Conservation (phyloP, 495 filamentous ascomycete species). For the Podospora pseudoanserina region DNA sequence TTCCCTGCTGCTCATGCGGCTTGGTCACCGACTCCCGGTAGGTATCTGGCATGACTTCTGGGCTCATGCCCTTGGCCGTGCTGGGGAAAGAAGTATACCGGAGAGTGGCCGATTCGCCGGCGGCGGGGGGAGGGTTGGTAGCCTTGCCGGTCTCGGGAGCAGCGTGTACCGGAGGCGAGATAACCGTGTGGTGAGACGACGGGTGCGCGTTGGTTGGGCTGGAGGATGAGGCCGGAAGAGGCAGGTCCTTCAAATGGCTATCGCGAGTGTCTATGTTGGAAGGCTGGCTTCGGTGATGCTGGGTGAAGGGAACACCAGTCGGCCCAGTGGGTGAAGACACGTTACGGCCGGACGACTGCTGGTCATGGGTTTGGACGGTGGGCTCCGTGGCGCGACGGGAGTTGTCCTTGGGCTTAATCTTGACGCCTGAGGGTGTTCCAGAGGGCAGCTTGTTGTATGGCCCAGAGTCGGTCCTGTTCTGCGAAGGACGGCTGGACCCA, state of each 20-base stretch:
- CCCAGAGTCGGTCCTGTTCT: neutral
- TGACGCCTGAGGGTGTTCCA: constrained; percentile 30
- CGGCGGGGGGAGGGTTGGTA: neutral
- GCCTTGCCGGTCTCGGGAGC: constrained; percentile 4
- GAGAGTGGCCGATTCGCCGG: neutral
- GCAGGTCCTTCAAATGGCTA: constrained; percentile 6
- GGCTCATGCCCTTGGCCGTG: constrained; percentile 17
- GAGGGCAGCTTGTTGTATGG: constrained; percentile 25
- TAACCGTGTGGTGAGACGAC: neutral
- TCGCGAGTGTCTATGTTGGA: neutral
- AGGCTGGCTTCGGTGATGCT: constrained; percentile 5
- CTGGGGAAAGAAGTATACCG: constrained; percentile 9
- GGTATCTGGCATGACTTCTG: constrained; percentile 22
- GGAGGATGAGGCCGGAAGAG: constrained; percentile 3
- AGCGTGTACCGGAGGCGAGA: neutral
- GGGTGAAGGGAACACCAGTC: constrained; percentile 30
- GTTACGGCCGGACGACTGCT: constrained; percentile 26
- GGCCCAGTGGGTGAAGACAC: constrained; percentile 29
- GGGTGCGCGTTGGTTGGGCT: constrained; percentile 6
- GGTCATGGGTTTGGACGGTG: constrained; percentile 7
- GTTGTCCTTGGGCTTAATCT: constrained; percentile 15
- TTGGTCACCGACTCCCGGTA: constrained; percentile 14
- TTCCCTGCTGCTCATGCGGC: constrained; percentile 1
- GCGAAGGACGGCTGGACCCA: neutral
- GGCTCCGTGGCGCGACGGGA: constrained; percentile 7